Conservation (phyloP, 495 filamentous ascomycete genomes). For the Penicillium riverlandense region DNA sequence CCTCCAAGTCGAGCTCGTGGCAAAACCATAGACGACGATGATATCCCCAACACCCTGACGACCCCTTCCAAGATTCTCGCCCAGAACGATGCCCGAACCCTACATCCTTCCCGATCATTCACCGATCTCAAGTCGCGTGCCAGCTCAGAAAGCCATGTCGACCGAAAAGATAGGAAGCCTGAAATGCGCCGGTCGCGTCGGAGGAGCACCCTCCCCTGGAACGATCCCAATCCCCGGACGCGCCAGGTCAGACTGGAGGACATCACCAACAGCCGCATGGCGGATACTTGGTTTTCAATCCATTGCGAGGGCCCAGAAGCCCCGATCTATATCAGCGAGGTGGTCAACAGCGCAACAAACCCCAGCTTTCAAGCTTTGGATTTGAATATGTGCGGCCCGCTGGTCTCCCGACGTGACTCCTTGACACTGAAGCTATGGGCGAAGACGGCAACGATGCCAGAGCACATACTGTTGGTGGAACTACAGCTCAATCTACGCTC, state of each 20-base stretch:
- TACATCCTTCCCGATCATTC: conserved; percentile 70
- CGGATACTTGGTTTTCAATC: conserved; percentile 85
- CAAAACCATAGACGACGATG: conserved; percentile 80
- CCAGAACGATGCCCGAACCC: conserved; percentile 43
- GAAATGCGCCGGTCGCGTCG: conserved; percentile 41
- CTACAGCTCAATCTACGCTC: conserved; percentile 61
- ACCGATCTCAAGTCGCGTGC: conserved; percentile 49
- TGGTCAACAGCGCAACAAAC: conserved; percentile 73
- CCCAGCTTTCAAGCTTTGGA: conserved; percentile 87
- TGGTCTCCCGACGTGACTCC: conserved; percentile 54
- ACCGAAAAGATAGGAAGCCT: conserved; percentile 8
- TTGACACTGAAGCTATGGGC: conserved; percentile 73
- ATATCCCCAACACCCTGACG: conserved; percentile 59
- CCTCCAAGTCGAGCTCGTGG: conserved; percentile 47
- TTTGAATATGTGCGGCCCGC: conserved; percentile 57
- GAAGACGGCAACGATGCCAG: conserved; percentile 46
- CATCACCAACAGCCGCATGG: conserved; percentile 61
- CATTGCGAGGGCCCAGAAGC: conserved; percentile 59
- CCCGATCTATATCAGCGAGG: conserved; percentile 87
- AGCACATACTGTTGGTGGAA: conserved; percentile 64
- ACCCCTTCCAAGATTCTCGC: conserved; percentile 63
- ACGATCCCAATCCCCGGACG: conserved; percentile 54
- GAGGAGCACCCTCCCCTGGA: conserved; percentile 63
- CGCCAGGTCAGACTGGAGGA: conserved; percentile 74
- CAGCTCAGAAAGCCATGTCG: conserved; percentile 14